Evolutionary conservation across 768 basidiomycete genomes (phyloP), one percentile per base, ranked within the genome.

Genomic region (Xanthoconium stramineum): DNA sequence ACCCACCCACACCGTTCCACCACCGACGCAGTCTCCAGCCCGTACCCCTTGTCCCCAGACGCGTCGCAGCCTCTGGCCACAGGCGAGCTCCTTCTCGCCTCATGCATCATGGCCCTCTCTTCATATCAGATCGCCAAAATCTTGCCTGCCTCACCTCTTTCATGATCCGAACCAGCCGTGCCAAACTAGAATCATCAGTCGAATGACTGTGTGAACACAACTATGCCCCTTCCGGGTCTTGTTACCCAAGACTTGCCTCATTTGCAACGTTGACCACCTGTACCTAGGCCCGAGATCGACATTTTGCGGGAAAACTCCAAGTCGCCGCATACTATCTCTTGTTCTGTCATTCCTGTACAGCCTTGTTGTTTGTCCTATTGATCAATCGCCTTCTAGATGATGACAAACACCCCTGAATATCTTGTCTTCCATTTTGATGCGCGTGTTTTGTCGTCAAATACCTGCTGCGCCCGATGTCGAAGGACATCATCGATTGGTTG

Each of bases 351-450:
- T 57, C 37, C 13, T 36, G 67, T 62, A 69, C 65, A 65, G 66
- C 66, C 66, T 61, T 49, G 55, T 56, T 52, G 58, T 63, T 58
- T 62, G 52, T 37, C 47, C 61, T 43, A 59, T 55, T 53, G 58
- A 61, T 63, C 38, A 39, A 6, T 57, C 48, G 47, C 40, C 58
- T 67, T 68, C 61, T 55, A 44, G 57, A 44, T 46, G 50, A 40
- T 30, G 32, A 58, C 51, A 57, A 52, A 56, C 60, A 57, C 61
- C 65, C 65, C 69, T 73, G 67, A 58, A 60, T 55, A 59, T 59
- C 56, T 50, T 44, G 40, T 59, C 69, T 73, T 71, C 69, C 69
- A 71, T 71, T 71, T 46, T 71, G 69, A 71, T 71, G 71, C 71
- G 69, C 69, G 71, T 71, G 69, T 69, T 67, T 46, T 47, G 55